Percentiles rank a stretch among this genome's conserved stretches.
Conservation (phyloP, 2,329 filamentous ascomycete genomes). For the Curvularia spicifera region DNA sequence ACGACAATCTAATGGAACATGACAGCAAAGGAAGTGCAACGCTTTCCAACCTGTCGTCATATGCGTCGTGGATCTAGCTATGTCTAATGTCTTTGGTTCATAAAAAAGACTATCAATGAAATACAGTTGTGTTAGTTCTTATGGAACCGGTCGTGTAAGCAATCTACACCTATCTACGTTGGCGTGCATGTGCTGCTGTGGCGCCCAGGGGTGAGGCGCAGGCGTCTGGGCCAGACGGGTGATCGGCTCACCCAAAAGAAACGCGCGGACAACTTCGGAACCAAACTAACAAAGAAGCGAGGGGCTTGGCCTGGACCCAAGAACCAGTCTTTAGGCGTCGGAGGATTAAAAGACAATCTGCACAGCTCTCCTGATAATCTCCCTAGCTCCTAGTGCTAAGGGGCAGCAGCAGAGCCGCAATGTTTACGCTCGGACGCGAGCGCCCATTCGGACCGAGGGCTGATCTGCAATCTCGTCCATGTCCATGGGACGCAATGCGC, state of each 20-base stretch:
- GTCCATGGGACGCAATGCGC: conserved; percentile 26
- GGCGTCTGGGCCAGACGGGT: not conserved
- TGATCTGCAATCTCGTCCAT: conserved; percentile 39
- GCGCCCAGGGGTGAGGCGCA: not conserved
- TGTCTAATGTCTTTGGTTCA: not conserved
- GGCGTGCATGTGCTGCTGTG: not conserved
- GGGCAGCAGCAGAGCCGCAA: not conserved
- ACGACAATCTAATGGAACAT: not conserved
- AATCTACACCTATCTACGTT: not conserved
- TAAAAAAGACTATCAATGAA: not conserved
- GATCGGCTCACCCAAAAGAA: not conserved
- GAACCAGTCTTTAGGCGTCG: conserved; percentile 7
- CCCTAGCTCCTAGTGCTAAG: not conserved
- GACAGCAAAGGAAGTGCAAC: not conserved
- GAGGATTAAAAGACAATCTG: not conserved
- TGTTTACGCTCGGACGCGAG: conserved; percentile 33
- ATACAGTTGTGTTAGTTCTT: not conserved
- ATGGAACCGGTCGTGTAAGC: not conserved
- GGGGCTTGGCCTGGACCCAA: not conserved
- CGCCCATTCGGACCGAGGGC: conserved; percentile 42
- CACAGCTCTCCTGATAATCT: conserved; percentile 3
- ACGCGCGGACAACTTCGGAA: not conserved
- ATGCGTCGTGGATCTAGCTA: not conserved
- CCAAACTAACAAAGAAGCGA: not conserved
- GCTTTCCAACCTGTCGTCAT: not conserved